Evolutionary conservation across 2,329 filamentous ascomycete species (phyloP).

Genomic region (Plectosphaerella plurivora): DNA sequence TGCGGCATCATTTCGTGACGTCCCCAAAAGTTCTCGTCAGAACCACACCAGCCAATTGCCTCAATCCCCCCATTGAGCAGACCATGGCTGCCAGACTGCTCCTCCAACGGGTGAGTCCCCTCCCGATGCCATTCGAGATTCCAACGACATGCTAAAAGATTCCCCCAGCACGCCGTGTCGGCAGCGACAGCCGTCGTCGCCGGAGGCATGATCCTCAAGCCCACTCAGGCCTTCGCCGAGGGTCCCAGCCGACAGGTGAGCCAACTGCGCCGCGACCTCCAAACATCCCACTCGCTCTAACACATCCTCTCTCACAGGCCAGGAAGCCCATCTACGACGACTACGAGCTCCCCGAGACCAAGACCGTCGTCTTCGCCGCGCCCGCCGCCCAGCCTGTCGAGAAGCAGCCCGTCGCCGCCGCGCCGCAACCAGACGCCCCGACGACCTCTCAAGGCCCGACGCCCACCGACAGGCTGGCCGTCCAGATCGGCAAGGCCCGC

Average conservation of each 20-base stretch:
- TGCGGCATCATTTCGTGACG: conserved; percentile 13
- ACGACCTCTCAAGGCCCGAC: conserved; percentile 52
- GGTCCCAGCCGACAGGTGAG: conserved; percentile 26
- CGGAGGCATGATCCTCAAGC: conserved; percentile 42
- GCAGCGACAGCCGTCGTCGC: conserved; percentile 44
- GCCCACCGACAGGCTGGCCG: conserved; percentile 84
- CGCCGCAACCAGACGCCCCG: conserved; percentile 16
- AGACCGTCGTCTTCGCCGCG: conserved; percentile 22
- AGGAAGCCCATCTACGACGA: conserved; percentile 82
- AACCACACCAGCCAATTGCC: conserved; percentile 12
- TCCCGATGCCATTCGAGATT: background rate
- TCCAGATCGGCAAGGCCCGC: conserved; percentile 74
- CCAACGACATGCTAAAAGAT: conserved; percentile 21
- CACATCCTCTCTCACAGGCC: conserved; percentile 21
- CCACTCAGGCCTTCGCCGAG: conserved; percentile 47
- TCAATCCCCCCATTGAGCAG: conserved; percentile 39
- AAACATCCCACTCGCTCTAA: background rate
- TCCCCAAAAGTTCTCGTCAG: conserved; percentile 14
- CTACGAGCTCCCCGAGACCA: conserved; percentile 41
- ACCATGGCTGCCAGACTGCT: conserved; percentile 58
- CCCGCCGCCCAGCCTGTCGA: conserved; percentile 21
- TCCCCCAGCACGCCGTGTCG: conserved; percentile 46
- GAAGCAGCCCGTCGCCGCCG: conserved; percentile 19
- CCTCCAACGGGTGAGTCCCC: conserved; percentile 45
- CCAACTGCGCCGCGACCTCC: background rate